Evolutionary conservation across 768 basidiomycete species (phyloP), one percentile per base, ranked within the genome.

Genomic region (Amanita inopinata): DNA sequence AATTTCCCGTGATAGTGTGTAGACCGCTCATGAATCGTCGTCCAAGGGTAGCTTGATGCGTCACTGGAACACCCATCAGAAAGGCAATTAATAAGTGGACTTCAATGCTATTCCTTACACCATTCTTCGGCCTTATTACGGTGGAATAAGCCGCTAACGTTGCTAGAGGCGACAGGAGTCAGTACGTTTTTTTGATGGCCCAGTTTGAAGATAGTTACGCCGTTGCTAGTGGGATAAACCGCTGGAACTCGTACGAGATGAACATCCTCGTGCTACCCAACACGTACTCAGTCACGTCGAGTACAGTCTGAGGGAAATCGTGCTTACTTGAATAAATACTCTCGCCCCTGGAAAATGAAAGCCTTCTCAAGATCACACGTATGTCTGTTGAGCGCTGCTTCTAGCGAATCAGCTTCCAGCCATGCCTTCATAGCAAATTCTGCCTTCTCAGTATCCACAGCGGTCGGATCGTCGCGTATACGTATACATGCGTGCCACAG

Each of bases 251-350:
- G 48, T 80, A 71, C 4, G 78, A 75, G 36, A 88, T 75, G 49
- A 69, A 75, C 74, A 79, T 78, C 22, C 83, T 71, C 25, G 73
- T 77, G 51, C 84, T 87, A 43, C 17, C 48, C 23, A 43, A 35
- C 12, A 30, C 8, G 48, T 49, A 38, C 50, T 46, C 17, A 46
- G 24, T 33, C 39, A 44, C 36, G 38, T 30, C 7, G 17, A 40
- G 36, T 33, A n/a, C 36, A 32, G 23, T 40, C 40, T 28, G 20
- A 27, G 23, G 33, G 17, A 43, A 19, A 17, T 10, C 38, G 1
- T 18, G 61, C 81, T 58, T 56, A 84, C 84, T 84, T 84, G 67
- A 84, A 86, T 19, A 87, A 64, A 51, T 74, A 81, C 50, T 86
- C 85, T 34, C 82, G 67, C 30, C 78, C 83, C 38, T 78, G 74